phyloP scores from a whole-genome alignment of 495 filamentous ascomycete species.

The Daldinia grandis region DNA sequence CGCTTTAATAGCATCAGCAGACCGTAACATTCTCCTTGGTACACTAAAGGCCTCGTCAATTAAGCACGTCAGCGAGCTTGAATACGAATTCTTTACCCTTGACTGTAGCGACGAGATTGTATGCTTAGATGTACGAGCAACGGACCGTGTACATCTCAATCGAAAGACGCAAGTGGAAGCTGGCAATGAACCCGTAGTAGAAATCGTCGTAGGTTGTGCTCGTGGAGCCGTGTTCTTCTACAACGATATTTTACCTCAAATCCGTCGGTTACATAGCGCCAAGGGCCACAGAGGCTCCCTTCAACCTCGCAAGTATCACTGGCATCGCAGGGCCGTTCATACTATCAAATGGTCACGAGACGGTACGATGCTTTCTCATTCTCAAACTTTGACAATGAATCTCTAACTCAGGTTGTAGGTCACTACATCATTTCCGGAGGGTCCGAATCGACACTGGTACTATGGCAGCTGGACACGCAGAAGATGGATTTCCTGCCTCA shows the following conservation, averaged over 20 bases:
- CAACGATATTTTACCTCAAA: constrained; percentile 69
- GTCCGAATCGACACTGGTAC: constrained; percentile 83
- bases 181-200: constrained; percentile 55
- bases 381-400: neutral
- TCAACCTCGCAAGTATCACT: constrained; percentile 75
- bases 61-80: constrained; percentile 48
- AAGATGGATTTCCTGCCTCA: constrained; percentile 84
- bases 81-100: constrained; percentile 60
- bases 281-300: constrained; percentile 49
- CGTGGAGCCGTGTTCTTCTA: constrained; percentile 81
- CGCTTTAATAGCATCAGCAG: constrained; percentile 36
- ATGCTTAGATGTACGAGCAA: constrained; percentile 62
- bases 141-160: constrained; percentile 43
- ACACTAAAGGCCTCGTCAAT: constrained; percentile 18
- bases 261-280: constrained; percentile 46
- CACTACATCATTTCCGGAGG: constrained; percentile 96
- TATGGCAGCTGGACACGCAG: constrained; percentile 95
- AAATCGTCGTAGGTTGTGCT: constrained; percentile 78
- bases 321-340: constrained; percentile 86
- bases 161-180: constrained; percentile 48
- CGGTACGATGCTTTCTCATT: constrained; percentile 63
- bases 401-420: constrained; percentile 61
- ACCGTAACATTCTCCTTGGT: constrained; percentile 38
- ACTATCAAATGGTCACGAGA: constrained; percentile 88
- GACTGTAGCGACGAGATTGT: constrained; percentile 63